Conservation (phyloP, 2,329 filamentous ascomycete species). For the Arachnopeziza araneosa region DNA sequence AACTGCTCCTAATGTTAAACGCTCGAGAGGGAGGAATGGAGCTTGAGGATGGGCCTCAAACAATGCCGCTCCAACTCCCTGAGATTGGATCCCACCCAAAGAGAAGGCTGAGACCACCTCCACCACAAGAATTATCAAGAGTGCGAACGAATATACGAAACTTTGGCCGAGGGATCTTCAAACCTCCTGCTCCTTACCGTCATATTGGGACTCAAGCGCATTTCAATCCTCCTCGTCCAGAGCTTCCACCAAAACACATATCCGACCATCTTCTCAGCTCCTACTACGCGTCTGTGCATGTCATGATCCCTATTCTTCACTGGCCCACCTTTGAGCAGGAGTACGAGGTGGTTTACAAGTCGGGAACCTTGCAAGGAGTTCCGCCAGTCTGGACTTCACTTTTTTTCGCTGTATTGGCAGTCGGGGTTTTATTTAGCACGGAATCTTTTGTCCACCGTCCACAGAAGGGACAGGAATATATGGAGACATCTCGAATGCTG, state of each 20-base stretch:
- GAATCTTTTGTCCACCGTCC: constrained; percentile 48
- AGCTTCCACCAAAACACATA: constrained; percentile 63
- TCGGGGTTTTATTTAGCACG: constrained; percentile 68
- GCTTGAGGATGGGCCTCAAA: constrained; percentile 29
- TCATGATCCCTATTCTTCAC: constrained; percentile 78
- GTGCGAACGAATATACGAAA: constrained; percentile 68
- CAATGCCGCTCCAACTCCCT: constrained; percentile 52
- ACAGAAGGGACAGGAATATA: constrained; percentile 57
- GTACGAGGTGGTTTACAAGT: constrained; percentile 71
- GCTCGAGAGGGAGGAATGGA: constrained; percentile 40
- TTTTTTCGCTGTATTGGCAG: constrained; percentile 78
- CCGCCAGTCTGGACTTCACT: constrained; percentile 70
- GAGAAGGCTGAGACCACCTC: constrained; percentile 53
- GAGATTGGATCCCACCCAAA: constrained; percentile 61
- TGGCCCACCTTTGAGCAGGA: constrained; percentile 77
- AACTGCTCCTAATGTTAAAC: constrained; percentile 60
- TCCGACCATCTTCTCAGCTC: constrained; percentile 68
- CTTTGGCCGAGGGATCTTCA: constrained; percentile 74
- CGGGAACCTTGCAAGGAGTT: constrained; percentile 52
- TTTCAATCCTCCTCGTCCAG: constrained; percentile 51
- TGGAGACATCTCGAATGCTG: constrained; percentile 64
- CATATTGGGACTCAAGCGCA: constrained; percentile 42
- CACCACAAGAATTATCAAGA: constrained; percentile 63
- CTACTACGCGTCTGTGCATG: constrained; percentile 73
- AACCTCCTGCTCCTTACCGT: constrained; percentile 65